Evolutionary conservation across 371 early-diverging fungal species (phyloP).

Genomic region (Mucor racemosus): DNA sequence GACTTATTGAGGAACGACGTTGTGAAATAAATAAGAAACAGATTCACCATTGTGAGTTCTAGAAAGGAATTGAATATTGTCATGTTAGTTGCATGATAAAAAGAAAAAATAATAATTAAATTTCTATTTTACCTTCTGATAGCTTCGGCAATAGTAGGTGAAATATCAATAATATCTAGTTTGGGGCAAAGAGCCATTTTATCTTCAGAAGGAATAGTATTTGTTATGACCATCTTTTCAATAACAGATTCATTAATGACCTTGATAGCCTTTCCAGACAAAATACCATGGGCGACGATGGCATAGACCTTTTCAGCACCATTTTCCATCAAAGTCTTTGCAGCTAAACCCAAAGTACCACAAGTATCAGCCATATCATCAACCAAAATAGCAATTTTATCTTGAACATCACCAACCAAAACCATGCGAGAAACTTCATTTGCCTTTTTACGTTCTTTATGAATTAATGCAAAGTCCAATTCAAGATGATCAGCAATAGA

Average conservation of each 20-base stretch:
- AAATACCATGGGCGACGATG: constrained; percentile 93
- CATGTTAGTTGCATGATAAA: background rate
- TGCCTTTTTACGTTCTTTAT: constrained; percentile 96
- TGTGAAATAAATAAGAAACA: constrained; percentile 80
- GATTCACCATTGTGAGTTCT: constrained; percentile 96
- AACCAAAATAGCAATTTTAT: constrained; percentile 90
- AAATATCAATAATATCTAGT: constrained; percentile 92
- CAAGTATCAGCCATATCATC: constrained; percentile 99
- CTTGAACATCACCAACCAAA: constrained; percentile 94
- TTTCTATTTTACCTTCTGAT: constrained; percentile 56
- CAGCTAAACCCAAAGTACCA: constrained; percentile 92
- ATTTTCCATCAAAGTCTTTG: constrained; percentile 87
- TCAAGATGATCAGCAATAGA: constrained; percentile 95
- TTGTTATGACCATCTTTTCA: constrained; percentile 88
- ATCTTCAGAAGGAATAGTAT: constrained; percentile 93
- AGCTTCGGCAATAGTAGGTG: constrained; percentile 94
- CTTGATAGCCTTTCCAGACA: constrained; percentile 91
- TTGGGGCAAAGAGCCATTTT: constrained; percentile 88
- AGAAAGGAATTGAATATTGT: background rate
- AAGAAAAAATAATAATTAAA: background rate
- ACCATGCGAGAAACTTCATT: constrained; percentile 96
- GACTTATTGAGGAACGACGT: constrained; percentile 3
- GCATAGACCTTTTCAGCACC: constrained; percentile 96
- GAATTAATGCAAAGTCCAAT: constrained; percentile 97
- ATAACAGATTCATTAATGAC: constrained; percentile 88